phyloP scores from a whole-genome alignment of 768 basidiomycete species.

The Lyophyllum semitale region DNA sequence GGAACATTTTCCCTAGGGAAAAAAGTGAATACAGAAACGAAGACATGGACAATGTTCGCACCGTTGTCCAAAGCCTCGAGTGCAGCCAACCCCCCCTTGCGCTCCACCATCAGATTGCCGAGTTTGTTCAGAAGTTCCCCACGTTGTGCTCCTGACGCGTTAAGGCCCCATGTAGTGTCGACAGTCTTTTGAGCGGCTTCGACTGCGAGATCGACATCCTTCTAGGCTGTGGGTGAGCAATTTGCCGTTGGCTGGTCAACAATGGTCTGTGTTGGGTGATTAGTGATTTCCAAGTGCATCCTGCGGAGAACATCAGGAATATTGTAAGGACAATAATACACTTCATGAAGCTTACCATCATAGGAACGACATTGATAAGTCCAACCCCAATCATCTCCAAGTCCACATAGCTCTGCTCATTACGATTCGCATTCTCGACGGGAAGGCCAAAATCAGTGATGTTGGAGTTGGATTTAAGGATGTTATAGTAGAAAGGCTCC shows the following conservation, averaged over 20 bases:
- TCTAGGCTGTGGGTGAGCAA: conserved; percentile 52
- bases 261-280: too few species aligned
- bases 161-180: conserved; percentile 48
- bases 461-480: conserved; percentile 96
- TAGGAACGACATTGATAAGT: conserved; percentile 86
- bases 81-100: conserved; percentile 47
- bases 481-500: conserved; percentile 82
- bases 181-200: conserved; percentile 51
- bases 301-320: conserved; percentile 33
- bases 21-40: background rate
- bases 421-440: conserved; percentile 87
- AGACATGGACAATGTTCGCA: conserved; percentile 7
- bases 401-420: conserved; percentile 85
- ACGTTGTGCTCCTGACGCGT: conserved; percentile 40
- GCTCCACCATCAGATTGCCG: conserved; percentile 50
- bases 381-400: conserved; percentile 99
- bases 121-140: conserved; percentile 47
- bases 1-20: conserved; percentile 31
- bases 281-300: conserved; percentile 86
- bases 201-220: conserved; percentile 79
- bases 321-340: background rate
- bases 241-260: conserved; percentile 58
- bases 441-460: conserved; percentile 95
- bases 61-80: conserved; percentile 54
- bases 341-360: conserved; percentile 65